Evolutionary conservation across 2,329 filamentous ascomycete species (phyloP), one percentile per base, ranked within the genome.

Genomic region (Stachybotrys elegans): DNA sequence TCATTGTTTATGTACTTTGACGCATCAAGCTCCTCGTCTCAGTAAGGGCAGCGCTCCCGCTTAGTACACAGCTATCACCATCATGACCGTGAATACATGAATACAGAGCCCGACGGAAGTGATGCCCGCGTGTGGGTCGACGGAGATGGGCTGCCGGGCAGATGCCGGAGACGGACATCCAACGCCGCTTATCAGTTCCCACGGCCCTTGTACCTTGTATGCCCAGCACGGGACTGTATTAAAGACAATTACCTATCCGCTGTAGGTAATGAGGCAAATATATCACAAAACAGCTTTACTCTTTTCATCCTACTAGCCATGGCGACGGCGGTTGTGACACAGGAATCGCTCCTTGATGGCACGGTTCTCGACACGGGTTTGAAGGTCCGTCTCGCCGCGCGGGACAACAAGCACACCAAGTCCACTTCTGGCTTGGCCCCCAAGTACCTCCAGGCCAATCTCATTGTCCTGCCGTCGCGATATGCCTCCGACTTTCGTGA

Each of bases 371-470:
- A 35, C 16, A 9, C 32, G 32, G 32, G 32, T 16, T 14, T 35
- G 9, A 35, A n/a, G 32, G 9, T 16, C 9, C 73, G 68, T 45
- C 65, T 70, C 23, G 70, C 63, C 32, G 68, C 67, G 52, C 72
- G 68, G 46, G 54, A 56, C 36, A 67, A 67, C 49, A 51, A 52
- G 14, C 57, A 72, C 29, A 66, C 62, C 36, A 60, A 59, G 25
- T 61, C 65, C 17, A 84, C 79, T 1, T 70, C 77, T 1, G 77
- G 79, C 12, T 61, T 80, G 2, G 75, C 79, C 3, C 73, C 75
- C 0, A 68, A 67, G 12, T 71, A 75, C 52, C 62, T 84, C 13
- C 80, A 84, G 66, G 79, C 79, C 31, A 84, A 84, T 51, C 66
- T 84, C 29, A 69, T 84, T 31, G 67, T 83, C 11, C 66, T 84